Conservation (phyloP, 352 stramenopile genomes). For the Peronospora farinosa region DNA sequence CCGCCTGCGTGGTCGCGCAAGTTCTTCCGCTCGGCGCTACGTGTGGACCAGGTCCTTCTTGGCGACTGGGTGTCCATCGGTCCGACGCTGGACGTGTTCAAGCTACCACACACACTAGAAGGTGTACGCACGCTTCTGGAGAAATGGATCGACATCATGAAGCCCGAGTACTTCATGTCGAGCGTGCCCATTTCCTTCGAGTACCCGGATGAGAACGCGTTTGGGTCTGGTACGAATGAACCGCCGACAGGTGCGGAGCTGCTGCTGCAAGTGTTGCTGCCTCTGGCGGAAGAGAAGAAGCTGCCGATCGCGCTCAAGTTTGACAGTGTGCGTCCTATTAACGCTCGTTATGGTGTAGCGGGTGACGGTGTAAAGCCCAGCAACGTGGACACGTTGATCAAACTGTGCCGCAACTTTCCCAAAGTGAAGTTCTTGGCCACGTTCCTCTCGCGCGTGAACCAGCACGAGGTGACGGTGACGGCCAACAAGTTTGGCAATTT, state of each 20-base stretch:
- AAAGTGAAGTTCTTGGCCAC: slow-evolving; percentile 92
- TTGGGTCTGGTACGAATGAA: slow-evolving; percentile 11
- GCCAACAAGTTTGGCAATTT: slow-evolving; percentile 93
- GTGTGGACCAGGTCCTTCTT: slow-evolving; percentile 88
- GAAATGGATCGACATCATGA: slow-evolving; percentile 89
- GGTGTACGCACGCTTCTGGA: slow-evolving; percentile 77
- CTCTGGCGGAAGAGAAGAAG: slow-evolving; percentile 80
- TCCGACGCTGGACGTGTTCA: slow-evolving; percentile 43
- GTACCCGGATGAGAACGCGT: slow-evolving; percentile 36
- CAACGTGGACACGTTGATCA: slow-evolving; percentile 79
- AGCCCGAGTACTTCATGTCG: slow-evolving; percentile 93
- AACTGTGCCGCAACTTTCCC: slow-evolving; percentile 83
- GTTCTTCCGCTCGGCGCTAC: slow-evolving; percentile 86
- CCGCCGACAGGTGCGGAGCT: slow-evolving; percentile 51
- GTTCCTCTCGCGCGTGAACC: slow-evolving; percentile 89
- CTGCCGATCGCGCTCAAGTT: slow-evolving; percentile 92
- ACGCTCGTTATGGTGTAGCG: slow-evolving; percentile 67
- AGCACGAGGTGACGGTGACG: slow-evolving; percentile 91
- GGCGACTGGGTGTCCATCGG: slow-evolving; percentile 80
- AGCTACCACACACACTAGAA: slow-evolving; percentile 62
- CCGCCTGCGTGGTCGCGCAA: slow-evolving; percentile 47
- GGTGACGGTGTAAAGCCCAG: slow-evolving; percentile 90
- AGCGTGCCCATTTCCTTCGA: slow-evolving; percentile 89
- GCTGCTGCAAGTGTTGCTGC: slow-evolving; percentile 86
- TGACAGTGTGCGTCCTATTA: slow-evolving; percentile 85